Evolutionary conservation across 2,329 filamentous ascomycete species (phyloP).

Genomic region (Bipolaris cookei): DNA sequence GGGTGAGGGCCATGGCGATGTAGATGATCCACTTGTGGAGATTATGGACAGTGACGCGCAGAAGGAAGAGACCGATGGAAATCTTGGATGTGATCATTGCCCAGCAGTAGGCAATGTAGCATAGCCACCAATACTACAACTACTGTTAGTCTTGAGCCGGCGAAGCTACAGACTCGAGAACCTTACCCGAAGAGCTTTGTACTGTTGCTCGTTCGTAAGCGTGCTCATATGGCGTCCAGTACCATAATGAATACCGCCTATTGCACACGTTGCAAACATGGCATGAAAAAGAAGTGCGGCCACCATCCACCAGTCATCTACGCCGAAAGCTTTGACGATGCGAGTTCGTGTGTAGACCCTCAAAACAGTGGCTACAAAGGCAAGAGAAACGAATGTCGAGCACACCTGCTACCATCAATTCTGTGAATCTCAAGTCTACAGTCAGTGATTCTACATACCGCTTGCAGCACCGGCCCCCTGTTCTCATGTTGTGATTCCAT

Average conservation of each 20-base stretch:
- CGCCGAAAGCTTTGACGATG: conserved; percentile 49
- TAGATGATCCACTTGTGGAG: conserved; percentile 48
- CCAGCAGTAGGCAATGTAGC: conserved; percentile 43
- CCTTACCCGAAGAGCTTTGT: conserved; percentile 41
- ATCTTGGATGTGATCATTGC: conserved; percentile 44
- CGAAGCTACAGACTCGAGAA: neutral
- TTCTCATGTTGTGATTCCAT: conserved; percentile 34
- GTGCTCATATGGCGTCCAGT: conserved; percentile 42
- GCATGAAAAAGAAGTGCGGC: conserved; percentile 35
- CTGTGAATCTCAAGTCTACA: neutral
- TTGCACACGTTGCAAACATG: conserved; percentile 41
- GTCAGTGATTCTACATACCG: conserved; percentile 28
- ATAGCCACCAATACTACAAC: conserved; percentile 45
- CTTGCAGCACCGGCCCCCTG: conserved; percentile 41
- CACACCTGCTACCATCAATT: conserved; percentile 31
- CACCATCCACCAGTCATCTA: conserved; percentile 46
- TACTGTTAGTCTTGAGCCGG: neutral
- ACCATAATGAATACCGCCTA: conserved; percentile 41
- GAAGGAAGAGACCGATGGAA: conserved; percentile 45
- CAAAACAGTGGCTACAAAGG: conserved; percentile 47
- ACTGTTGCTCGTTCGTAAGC: conserved; percentile 30
- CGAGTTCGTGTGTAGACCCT: conserved; percentile 52
- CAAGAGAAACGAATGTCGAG: conserved; percentile 50
- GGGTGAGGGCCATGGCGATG: conserved; percentile 43
- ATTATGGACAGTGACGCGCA: conserved; percentile 40